Evolutionary conservation across 129 eudicot species (phyloP).

Genomic region (Flaveria brownii): DNA sequence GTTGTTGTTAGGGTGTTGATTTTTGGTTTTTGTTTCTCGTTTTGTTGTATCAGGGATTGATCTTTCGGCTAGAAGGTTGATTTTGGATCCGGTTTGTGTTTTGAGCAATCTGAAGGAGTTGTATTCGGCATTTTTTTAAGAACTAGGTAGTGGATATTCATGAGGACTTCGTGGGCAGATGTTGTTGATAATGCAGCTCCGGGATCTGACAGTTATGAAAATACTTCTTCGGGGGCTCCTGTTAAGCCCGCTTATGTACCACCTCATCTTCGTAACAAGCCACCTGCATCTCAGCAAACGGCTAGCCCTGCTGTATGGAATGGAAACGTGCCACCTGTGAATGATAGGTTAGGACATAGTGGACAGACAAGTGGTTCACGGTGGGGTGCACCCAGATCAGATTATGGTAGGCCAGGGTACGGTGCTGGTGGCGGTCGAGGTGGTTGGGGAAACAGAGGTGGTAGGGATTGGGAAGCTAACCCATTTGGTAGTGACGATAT

Average conservation of each 20-base stretch:
- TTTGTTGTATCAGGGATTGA: conserved; percentile 24
- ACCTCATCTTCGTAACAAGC: conserved; percentile 80
- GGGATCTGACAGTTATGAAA: conserved; percentile 46
- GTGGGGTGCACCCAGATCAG: conserved; percentile 59
- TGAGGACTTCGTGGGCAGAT: conserved; percentile 93
- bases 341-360: conserved; percentile 44
- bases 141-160: conserved; percentile 22
- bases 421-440: conserved; percentile 53
- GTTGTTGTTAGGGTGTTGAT: neutral
- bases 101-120: conserved; percentile 20
- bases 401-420: conserved; percentile 43
- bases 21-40: neutral
- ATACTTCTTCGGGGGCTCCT: conserved; percentile 37
- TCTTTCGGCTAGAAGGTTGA: conserved; percentile 7
- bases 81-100: conserved; percentile 17
- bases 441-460: conserved; percentile 68
- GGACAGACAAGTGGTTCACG: conserved; percentile 56
- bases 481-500: conserved; percentile 73
- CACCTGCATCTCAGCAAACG: conserved; percentile 42
- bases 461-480: conserved; percentile 73
- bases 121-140: conserved; percentile 6
- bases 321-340: conserved; percentile 44
- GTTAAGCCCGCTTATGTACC: conserved; percentile 73
- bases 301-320: conserved; percentile 36
- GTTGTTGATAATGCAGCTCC: conserved; percentile 65